Base-by-base conservation (phyloP, 495 filamentous ascomycete genomes). In the Astrothelium subdiscretum region DNA sequence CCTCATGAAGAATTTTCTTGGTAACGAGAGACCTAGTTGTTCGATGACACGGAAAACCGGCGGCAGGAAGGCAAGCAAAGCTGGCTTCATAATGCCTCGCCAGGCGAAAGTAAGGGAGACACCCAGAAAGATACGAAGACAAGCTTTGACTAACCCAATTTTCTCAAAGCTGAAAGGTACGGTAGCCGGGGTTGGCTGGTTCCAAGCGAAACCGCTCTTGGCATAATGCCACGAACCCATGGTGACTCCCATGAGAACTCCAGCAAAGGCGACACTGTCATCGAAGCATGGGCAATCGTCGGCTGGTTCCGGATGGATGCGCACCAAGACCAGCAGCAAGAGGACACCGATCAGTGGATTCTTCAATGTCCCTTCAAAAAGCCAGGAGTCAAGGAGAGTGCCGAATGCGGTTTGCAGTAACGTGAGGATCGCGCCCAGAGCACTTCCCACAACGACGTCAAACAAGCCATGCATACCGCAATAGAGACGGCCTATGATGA, bases 391-490 rank as follows among this genome's bases (percentile, higher is more conserved):
- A 59, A 92, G 79, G 2, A 69, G 67, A 2, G 85, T 76, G 15
- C 85, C 89, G 68, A 82, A 91, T 59, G 83, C 70, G 67, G 85
- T 90, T 71, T 96, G 90, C 40, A 87, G 68, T 22, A 87, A 72
- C 1, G 90, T 81, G 20, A 89, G 74, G 20, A 79, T 67, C 13
- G 85, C 84, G 20, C 92, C 94, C 59, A 97, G 78, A 22, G 83
- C 64, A 58, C 83, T 87, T 2, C 94, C 94, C 65, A 92, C 70
- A 15, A 90, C 74, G 13, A 95, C 89, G 72, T 98, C 94, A 43
- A 96, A 77, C 74, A 98, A 94, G 38, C 94, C 94, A 75, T 98
- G 94, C 94, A 98, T 98, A 58, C 94, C 94, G 70, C 94, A 97
- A 75, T 97, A 97, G 26, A 98, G 75, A 52, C 94, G 83, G 24